phyloP scores from a whole-genome alignment of 1,284 basidiomycete species.

The Leccinum subrobustum region DNA sequence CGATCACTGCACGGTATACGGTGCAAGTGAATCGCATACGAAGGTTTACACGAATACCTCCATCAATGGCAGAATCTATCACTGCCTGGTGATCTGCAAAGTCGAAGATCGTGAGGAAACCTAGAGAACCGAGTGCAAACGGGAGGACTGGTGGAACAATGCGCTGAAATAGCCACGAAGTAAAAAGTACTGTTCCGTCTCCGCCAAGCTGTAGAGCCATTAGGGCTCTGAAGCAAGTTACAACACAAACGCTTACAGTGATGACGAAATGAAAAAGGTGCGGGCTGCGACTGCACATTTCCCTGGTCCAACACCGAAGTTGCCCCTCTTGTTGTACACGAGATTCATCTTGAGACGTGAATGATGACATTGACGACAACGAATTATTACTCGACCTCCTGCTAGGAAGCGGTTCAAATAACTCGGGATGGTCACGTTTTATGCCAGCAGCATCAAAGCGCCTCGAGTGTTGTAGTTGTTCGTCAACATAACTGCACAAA shows the following conservation, averaged over 20 bases:
- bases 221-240: conserved; percentile 10
- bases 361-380: conserved; percentile 47
- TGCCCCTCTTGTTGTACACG: conserved; percentile 73
- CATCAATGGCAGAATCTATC: conserved; percentile 88
- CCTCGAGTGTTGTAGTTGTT: conserved; percentile 87
- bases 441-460: conserved; percentile 95
- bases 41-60: conserved; percentile 95
- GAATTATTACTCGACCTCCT: conserved; percentile 69
- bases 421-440: conserved; percentile 80
- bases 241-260: conserved; percentile 61
- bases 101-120: conserved; percentile 98
- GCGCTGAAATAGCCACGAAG: conserved; percentile 98
- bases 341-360: conserved; percentile 40
- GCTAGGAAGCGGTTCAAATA: conserved; percentile 79
- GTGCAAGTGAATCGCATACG: conserved; percentile 99
- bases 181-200: conserved; percentile 98
- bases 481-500: conserved; percentile 82
- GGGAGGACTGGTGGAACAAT: conserved; percentile 97
- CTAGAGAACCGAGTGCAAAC: conserved; percentile 97
- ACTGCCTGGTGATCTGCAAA: conserved; percentile 86
- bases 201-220: conserved; percentile 75
- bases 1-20: conserved; percentile 88
- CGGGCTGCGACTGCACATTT: conserved; percentile 91
- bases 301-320: conserved; percentile 94
- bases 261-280: conserved; percentile 98